Base-by-base conservation (phyloP, 2,329 filamentous ascomycete species). In the Ophiostoma himal-ulmi region DNA sequence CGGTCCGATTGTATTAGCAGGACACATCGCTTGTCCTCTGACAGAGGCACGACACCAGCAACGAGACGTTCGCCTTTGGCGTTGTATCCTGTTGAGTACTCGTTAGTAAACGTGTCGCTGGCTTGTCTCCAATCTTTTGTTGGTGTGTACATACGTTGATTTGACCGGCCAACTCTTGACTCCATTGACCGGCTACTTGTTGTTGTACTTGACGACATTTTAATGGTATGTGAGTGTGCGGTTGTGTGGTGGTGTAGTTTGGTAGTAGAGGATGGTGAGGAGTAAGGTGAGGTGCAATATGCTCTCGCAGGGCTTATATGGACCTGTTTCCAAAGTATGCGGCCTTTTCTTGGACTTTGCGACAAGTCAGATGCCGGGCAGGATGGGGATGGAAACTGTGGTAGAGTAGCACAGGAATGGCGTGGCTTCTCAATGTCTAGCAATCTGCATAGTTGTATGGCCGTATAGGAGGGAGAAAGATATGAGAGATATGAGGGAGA, bases 1-100 rank as follows among this genome's bases (percentile, higher is more conserved):
- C 92, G 88, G 69, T 92, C 94, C 70, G 93, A 97, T 82, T 97
- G 93, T 76, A 98, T 97, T 75, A 99, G 85, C 75, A 99, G 86
- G 73, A 99, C 94, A 79, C 91, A 90, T 76, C 89, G 89, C 80
- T 92, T 94, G 82, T 97, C 94, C 76, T 86, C 81, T 70, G 92
- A 95, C 74, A 98, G 84, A 74, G 95, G 93, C 67, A 99, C 95
- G 71, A 98, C 89, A 75, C 95, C 95, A 72, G 95, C 94, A 76
- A 99, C 95, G 73, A 98, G 89, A 75, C 95, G 91, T 82, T 98
- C 94, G 82, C 94, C 94, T 79, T 93, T 91, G 72, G 91, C 83
- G 77, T 92, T 94, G 82, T 98, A 99, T 78, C 94, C 95, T 98
- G 81, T 70, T 76, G 4, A 10, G 0, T 11, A 30, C 4, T 30